Evolutionary conservation across 768 basidiomycete genomes (phyloP), one percentile per base, ranked within the genome.

Genomic region (Coprinellus micaceus): DNA sequence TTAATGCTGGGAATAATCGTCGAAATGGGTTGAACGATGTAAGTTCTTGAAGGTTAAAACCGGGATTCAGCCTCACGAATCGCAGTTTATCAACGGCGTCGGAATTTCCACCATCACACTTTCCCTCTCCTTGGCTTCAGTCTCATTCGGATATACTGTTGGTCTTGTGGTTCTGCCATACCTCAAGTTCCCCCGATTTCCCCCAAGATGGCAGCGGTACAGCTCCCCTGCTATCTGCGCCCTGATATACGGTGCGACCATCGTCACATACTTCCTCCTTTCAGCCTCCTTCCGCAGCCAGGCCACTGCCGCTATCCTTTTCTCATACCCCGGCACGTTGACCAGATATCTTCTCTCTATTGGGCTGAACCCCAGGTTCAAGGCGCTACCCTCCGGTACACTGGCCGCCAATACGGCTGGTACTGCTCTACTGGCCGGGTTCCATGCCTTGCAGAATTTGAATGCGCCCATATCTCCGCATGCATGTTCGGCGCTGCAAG

Each of bases 311-410:
- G 88, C 96, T 13, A 79, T 98, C 28, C 71, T 98, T 15, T 93
- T 98, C 69, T 84, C 88, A 15, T 96, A 88, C 63, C 93, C 94
- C 15, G 97, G 96, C 22, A 82, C 92, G 3, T 77, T 97, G 55
- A 82, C 88, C 9, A 88, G 97, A 57, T 98, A 92, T 67, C 58
- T 85, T 15, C 77, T 98, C 25, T 86, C 93, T 29, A 73, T 84
- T 53, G 63, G 70, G 47, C 78, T 98, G 58, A 99, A 98, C 69
- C 71, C 79, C 15, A 75, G 80, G 55, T 61, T 81, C 55, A 77
- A 80, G 51, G 67, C 77, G 11, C 78, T 96, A 57, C 89, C 94
- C 0, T 65, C 90, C 43, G 92, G 94, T 19, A 94, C 95, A 2
- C 82, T 94, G 60, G 64, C 76, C 11, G 89, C 88, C 45, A 92